Conservation (phyloP, 2,329 filamentous ascomycete genomes). For the Nannizzia gypsea region DNA sequence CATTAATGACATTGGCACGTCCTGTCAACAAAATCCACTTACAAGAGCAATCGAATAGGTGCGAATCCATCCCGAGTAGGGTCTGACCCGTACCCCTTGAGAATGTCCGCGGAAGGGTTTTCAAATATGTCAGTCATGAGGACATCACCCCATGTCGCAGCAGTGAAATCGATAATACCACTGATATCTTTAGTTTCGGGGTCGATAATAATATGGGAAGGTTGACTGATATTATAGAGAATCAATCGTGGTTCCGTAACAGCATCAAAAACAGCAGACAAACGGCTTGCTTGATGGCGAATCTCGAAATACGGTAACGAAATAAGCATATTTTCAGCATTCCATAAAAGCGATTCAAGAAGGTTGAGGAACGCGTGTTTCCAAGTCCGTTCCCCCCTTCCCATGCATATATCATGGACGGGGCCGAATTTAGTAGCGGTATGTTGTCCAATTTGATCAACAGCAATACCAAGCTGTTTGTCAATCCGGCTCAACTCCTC, state of each 20-base stretch:
- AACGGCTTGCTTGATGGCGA: constrained; percentile 37
- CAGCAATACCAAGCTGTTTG: constrained; percentile 25
- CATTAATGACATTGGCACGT: constrained; percentile 9
- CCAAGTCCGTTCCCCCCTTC: constrained; percentile 41
- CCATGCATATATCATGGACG: constrained; percentile 36
- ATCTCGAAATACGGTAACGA: constrained; percentile 46
- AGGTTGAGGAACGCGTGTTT: constrained; percentile 41
- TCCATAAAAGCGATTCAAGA: constrained; percentile 43
- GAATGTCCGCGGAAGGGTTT: constrained; percentile 23
- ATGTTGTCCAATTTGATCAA: constrained; percentile 35
- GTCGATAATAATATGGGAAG: constrained; percentile 43
- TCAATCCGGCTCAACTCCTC: constrained; percentile 25
- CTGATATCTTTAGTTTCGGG: constrained; percentile 36
- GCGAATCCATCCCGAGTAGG: constrained; percentile 18
- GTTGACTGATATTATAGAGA: constrained; percentile 37
- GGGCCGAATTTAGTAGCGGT: constrained; percentile 41
- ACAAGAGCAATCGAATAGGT: constrained; percentile 27
- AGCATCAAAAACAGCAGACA: constrained; percentile 38
- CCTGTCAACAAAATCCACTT: neutral
- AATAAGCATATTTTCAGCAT: constrained; percentile 48
- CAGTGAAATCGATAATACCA: constrained; percentile 43
- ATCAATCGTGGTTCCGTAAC: constrained; percentile 43
- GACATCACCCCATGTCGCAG: constrained; percentile 46
- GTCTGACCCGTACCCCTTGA: constrained; percentile 27
- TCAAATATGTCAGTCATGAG: constrained; percentile 43